Evolutionary conservation across 2,329 filamentous ascomycete genomes (phyloP), one percentile per base, ranked within the genome.

Genomic region (Coniochaeta ligniaria): DNA sequence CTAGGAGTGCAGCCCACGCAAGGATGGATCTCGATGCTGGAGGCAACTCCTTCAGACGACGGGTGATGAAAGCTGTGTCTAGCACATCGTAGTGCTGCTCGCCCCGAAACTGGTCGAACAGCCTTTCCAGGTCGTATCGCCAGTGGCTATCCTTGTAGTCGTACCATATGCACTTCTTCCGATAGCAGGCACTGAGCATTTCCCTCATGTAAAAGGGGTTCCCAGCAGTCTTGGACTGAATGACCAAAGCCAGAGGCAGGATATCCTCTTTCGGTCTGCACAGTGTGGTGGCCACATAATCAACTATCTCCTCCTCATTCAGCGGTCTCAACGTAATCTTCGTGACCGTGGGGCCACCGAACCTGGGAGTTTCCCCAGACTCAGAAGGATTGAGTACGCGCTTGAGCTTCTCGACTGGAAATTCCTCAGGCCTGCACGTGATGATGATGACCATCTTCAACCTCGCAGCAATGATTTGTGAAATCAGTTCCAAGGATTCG

Each of bases 131-230:
- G 69, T 96, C 89, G 70, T 88, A 97, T 52, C 89, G 82, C 94
- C 94, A 98, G 54, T 83, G 82, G 55, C 87, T 90, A 64, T 89
- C 85, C 66, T 86, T 87, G 80, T 95, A 96, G 63, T 92, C 92
- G 73, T 96, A 97, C 84, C 88, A 96, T 57, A 97, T 89, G 71
- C 91, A 96, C 66, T 88, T 88, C 70, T 91, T 95, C 45, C 91
- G 86, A 71, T 96, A 88, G 71, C 91, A 96, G 3, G 89, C 88
- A 69, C 91, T 91, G 5, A 97, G 82, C 83, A 97, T 96, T 74
- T 96, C 91, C 60, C 91, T 83, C 72, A 96, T 90, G 69, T 95
- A 96, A 69, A 96, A 97, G 0, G 92, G 89, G 63, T 96, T 96
- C 1, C 93, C 93, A 28, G 84, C 84, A 9, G 91, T 94, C 75